Evolutionary conservation across 2,329 filamentous ascomycete species (phyloP), one percentile per base, ranked within the genome.

Genomic region (Penicillium sp.): DNA sequence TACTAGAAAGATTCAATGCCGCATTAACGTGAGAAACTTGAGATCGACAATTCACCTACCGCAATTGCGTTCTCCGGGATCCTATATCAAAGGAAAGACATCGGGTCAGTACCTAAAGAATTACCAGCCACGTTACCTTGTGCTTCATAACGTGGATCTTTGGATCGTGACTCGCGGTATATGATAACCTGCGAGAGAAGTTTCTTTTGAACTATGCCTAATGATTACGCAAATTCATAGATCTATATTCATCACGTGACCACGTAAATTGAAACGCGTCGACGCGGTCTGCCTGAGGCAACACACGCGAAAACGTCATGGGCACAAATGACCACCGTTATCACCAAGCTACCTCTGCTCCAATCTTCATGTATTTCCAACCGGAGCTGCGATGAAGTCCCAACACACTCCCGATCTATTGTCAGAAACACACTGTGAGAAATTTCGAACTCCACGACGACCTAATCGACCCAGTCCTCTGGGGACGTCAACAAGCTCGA

Each of bases 321-420:
- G 30, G 22, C 35, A 2, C n/a, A 28, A 51, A 43, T 30, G 9
- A 38, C 35, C 22, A 48, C 48, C 25, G 38, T 22, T 11, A 22
- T 18, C 36, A 48, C 3, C 22, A 41, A 45, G 20, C 20, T 44
- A 10, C 16, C 5, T 4, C 45, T 36, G 9, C 38, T 8, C 24
- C 7, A 42, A 38, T 31, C 18, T 35, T 48, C 24, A 48, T 57
- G 40, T 46, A 22, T 18, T 11, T 22, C 20, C 20, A 38, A 42
- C 11, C 22, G 28, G 44, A 58, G 48, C 51, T 65, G 68, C 63
- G 57, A 70, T 70, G 68, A 65, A 58, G 54, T 56, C 51, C 53
- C 52, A 42, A 24, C 57, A 60, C 24, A 57, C 35, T 28, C 24
- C 48, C n/a, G 46, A 44, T 22, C 48, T 36, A 14, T 52, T 42